These are phyloP conservation scores for Fraxinus dipetala DNA, from an alignment of 305 asterid genomes.

Conservation along the genomic window DNA sequence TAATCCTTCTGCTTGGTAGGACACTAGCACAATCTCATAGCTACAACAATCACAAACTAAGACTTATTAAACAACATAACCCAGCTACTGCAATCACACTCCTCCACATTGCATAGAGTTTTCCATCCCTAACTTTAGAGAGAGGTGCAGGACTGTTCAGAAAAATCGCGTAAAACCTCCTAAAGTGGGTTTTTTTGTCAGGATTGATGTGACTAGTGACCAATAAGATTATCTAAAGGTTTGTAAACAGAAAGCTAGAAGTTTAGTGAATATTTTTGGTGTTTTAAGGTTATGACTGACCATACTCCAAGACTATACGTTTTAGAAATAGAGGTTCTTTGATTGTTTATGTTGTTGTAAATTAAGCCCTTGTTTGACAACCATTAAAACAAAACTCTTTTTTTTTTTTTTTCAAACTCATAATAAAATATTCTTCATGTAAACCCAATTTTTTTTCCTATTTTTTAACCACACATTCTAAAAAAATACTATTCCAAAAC, in stretches of 20 bases:
- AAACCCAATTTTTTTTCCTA: no score
- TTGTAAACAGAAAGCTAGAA: background rate
- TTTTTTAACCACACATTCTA: no score
- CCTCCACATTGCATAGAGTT: background rate
- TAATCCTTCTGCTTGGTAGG: background rate
- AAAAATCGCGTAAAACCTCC: background rate
- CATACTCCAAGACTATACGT: background rate
- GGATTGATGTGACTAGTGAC: background rate
- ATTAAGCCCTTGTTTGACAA: no score
- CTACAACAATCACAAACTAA: background rate
- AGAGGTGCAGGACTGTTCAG: background rate
- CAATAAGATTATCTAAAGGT: background rate
- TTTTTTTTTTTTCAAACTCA: no score
- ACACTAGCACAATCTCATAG: background rate
- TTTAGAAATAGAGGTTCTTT: background rate
- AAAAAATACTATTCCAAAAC: no score
- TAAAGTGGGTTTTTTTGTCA: background rate
- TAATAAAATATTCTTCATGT: no score
- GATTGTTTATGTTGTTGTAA: background rate
- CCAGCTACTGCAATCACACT: background rate
- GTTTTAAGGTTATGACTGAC: background rate
- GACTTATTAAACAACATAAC: background rate
- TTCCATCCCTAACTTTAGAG: background rate
- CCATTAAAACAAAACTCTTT: no score
- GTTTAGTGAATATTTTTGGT: background rate